A percentile compares a stretch with the other conserved stretches of the same genome.
Conservation (phyloP, 2,329 filamentous ascomycete species). For the Botrytis galanthina region DNA sequence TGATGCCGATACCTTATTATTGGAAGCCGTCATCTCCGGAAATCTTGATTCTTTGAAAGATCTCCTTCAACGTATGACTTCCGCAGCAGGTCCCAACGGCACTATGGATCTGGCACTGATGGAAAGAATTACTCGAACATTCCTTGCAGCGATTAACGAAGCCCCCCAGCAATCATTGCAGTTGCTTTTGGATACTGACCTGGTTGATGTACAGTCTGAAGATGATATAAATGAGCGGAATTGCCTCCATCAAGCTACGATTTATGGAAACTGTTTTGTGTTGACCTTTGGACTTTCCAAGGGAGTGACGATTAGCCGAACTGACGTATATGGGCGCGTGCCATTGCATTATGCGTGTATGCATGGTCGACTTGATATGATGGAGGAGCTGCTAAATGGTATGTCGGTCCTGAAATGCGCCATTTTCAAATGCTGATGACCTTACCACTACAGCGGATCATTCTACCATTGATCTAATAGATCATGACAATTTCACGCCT, state of each 20-base stretch:
- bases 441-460: constrained; percentile 54
- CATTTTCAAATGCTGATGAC: not conserved
- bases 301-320: constrained; percentile 72
- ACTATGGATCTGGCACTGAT: constrained; percentile 55
- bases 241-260: constrained; percentile 93
- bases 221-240: constrained; percentile 98
- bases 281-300: constrained; percentile 71
- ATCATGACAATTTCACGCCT: constrained; percentile 96
- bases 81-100: constrained; percentile 54
- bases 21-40: constrained; percentile 82
- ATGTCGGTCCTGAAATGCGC: constrained; percentile 21
- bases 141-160: constrained; percentile 84
- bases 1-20: constrained; percentile 82
- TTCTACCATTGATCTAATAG: constrained; percentile 79
- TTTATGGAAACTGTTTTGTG: constrained; percentile 81
- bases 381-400: constrained; percentile 69
- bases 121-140: constrained; percentile 84
- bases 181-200: constrained; percentile 72
- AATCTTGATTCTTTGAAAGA: constrained; percentile 77
- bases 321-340: constrained; percentile 91
- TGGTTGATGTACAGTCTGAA: constrained; percentile 88
- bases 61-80: constrained; percentile 70
- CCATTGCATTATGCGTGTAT: constrained; percentile 96
- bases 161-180: constrained; percentile 74
- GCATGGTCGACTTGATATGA: constrained; percentile 84